Evolutionary conservation across 805 yeast genomes (phyloP).

Genomic region (Candida caryicola): DNA sequence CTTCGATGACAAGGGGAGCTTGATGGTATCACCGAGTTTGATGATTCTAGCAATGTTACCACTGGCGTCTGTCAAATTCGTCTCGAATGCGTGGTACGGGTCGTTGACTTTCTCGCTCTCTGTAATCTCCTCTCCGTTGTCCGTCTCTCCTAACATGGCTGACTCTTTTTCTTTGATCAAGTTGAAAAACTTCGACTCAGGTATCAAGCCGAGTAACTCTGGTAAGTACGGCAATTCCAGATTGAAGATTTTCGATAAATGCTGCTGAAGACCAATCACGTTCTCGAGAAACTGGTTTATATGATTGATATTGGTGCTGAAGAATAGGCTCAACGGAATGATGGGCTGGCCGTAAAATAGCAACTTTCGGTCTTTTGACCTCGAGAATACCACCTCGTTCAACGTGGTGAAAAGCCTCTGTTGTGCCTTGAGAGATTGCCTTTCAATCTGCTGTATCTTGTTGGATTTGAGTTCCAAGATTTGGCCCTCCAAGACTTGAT

Average conservation of each 20-base stretch:
- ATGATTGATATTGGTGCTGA: conserved; percentile 20
- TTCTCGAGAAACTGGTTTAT: conserved; percentile 25
- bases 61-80: background rate
- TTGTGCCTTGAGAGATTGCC: conserved; percentile 26
- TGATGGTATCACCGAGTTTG: conserved; percentile 28
- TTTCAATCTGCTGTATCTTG: conserved; percentile 18
- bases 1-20: conserved; percentile 16
- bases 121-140: conserved; percentile 12
- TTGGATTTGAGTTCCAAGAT: conserved; percentile 3
- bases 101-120: conserved; percentile 9
- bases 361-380: conserved; percentile 3
- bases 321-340: conserved; percentile 24
- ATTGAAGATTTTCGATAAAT: conserved; percentile 14
- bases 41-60: conserved; percentile 23
- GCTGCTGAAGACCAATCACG: conserved; percentile 15
- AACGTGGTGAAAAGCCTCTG: conserved; percentile 22
- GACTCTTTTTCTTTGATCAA: conserved; percentile 34
- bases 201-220: conserved; percentile 19
- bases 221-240: conserved; percentile 18
- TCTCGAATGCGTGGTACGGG: background rate
- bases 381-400: conserved; percentile 22
- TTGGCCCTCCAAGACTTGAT: background rate
- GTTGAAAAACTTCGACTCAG: conserved; percentile 21
- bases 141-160: conserved; percentile 19
- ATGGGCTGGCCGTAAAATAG: conserved; percentile 27